Base-by-base conservation (phyloP, 768 basidiomycete species). In the Gymnopilus junonius region DNA sequence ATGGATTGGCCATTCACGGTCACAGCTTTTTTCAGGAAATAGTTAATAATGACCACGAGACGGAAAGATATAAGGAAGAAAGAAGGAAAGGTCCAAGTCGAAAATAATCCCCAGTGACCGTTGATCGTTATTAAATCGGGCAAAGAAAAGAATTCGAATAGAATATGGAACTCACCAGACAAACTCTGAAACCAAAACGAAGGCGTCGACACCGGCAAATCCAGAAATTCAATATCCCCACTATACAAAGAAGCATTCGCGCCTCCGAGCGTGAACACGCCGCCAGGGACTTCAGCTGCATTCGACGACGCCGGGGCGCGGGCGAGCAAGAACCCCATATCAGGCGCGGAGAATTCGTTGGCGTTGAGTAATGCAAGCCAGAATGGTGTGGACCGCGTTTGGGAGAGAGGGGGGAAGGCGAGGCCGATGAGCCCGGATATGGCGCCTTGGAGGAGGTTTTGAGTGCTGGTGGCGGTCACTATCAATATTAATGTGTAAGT, bases 361-460 rank as follows among this genome's bases (percentile, higher is more conserved):
- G 68, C 69, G 20, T 74, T 72, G 4, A 78, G 67, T 1, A 93
- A 71, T 0, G 82, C 72, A 65, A 88, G 75, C 91, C 92, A 93
- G 71, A 93, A 91, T 0, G 92, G 92, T 0, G 73, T 75, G 0
- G 85, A 71, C 1, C 71, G 64, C 14, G 90, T 89, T 8, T 79
- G 75, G 0, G 92, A 83, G 48, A 94, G 82, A 17, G 81, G 23
- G 77, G 43, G n/a, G 68, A 91, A 94, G 0, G 87, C 92, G 39
- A 94, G 83, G 11, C 92, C 92, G 80, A 94, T 80, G 67, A 94
- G 87, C n/a, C 92, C 92, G 0, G 90, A 87, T 0, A 87, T 76
- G 1, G 75, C 61, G 3, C 83, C 82, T n/a, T 74, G 71, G 23
- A 92, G 75, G 1, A 92, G 74, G 3, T 72, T n/a, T n/a, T n/a